These are phyloP conservation scores for Venturia nashicola DNA, from an alignment of 2,329 filamentous ascomycete species.

Conservation along the genomic window DNA sequence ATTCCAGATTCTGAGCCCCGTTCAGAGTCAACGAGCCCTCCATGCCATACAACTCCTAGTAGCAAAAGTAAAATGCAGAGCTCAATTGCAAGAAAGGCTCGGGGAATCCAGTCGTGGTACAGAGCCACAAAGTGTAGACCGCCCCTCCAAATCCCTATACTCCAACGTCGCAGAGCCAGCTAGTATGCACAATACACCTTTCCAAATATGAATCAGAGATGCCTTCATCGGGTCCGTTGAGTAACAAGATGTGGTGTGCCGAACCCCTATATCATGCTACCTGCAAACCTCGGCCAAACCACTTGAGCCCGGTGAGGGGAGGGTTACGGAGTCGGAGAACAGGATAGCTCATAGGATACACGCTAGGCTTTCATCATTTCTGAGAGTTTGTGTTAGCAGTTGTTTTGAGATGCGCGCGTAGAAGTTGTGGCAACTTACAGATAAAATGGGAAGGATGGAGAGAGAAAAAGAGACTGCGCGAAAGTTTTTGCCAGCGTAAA, in stretches of 20 bases:
- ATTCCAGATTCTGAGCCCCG: too few relatives aligned
- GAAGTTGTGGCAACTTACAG: conserved; percentile 2
- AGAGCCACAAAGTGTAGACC: not conserved
- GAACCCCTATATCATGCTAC: conserved; percentile 96
- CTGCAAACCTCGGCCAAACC: conserved; percentile 54
- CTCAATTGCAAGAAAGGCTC: not conserved
- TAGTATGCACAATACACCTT: conserved; percentile 27
- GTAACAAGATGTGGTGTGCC: conserved; percentile 98
- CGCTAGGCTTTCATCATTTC: conserved; percentile 99
- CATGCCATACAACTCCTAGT: too few relatives aligned
- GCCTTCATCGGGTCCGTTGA: conserved; percentile 91
- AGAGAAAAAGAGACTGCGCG: not conserved
- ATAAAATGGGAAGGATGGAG: conserved; percentile 59
- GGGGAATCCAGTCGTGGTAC: not conserved
- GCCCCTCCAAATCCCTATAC: not conserved
- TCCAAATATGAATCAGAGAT: conserved; percentile 74
- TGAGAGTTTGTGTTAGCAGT: conserved; percentile 10
- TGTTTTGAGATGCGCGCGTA: conserved; percentile 8
- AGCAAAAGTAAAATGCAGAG: too few relatives aligned
- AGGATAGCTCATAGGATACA: conserved; percentile 81
- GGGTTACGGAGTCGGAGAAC: conserved; percentile 56
- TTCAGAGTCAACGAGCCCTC: not conserved
- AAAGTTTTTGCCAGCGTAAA: not conserved
- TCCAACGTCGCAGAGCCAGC: not conserved
- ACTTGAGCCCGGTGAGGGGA: conserved; percentile 83